A percentile compares a stretch with the other conserved stretches of the same genome.
phyloP scores from a whole-genome alignment of 805 yeast genomes.

The Sugiyamaella mastotermitis region DNA sequence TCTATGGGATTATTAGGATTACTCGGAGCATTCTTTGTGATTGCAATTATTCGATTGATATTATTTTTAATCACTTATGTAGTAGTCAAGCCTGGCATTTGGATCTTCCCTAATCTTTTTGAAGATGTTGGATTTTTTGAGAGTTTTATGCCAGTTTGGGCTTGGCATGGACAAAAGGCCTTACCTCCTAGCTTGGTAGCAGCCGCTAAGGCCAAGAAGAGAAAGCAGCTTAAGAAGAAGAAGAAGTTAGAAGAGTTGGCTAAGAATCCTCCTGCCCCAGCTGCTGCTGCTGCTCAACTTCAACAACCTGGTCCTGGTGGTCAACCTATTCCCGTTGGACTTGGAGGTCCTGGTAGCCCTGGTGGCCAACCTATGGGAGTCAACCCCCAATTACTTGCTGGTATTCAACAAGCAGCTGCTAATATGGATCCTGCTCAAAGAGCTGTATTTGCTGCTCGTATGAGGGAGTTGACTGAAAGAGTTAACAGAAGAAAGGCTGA shows the following conservation, averaged over 20 bases:
- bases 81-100: slow-evolving; percentile 65
- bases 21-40: slow-evolving; percentile 64
- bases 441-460: not conserved
- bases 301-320: not conserved
- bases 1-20: slow-evolving; percentile 72
- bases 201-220: slow-evolving; percentile 4
- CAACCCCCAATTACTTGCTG: not conserved
- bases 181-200: slow-evolving; percentile 7
- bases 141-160: slow-evolving; percentile 85
- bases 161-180: slow-evolving; percentile 51
- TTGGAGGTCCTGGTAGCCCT: not conserved
- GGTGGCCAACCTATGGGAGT: not conserved
- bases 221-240: slow-evolving; percentile 17
- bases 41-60: slow-evolving; percentile 75
- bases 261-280: not conserved
- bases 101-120: slow-evolving; percentile 94
- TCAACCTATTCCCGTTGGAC: not conserved
- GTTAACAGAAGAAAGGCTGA: slow-evolving; percentile 2
- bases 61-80: slow-evolving; percentile 56
- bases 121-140: slow-evolving; percentile 93
- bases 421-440: slow-evolving; percentile 1
- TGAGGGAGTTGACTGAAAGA: slow-evolving; percentile 2
- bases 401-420: not conserved
- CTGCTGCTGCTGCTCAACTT: not conserved
- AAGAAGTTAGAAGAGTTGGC: slow-evolving; percentile 11